Conservation (phyloP, 2,329 filamentous ascomycete species). For the Graphiopsis chlorocephala region DNA sequence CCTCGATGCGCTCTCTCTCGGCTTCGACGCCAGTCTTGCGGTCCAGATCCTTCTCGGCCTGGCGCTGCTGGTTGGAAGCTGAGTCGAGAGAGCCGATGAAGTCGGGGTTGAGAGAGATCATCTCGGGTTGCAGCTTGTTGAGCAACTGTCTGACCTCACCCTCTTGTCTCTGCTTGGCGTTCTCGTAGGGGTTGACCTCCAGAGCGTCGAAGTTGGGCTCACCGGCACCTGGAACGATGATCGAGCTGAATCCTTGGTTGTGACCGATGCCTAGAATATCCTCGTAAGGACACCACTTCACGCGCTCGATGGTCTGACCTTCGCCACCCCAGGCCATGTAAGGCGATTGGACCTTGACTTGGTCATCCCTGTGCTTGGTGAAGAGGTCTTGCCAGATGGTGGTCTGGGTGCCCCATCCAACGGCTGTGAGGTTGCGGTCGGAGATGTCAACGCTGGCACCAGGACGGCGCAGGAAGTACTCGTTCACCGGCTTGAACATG, state of each 20-base stretch:
- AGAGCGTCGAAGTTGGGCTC: slow-evolving; percentile 95
- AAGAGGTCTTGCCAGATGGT: slow-evolving; percentile 92
- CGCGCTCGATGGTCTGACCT: slow-evolving; percentile 73
- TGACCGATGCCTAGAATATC: slow-evolving; percentile 87
- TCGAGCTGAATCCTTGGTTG: slow-evolving; percentile 79
- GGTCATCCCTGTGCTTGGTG: slow-evolving; percentile 59
- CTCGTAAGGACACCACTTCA: slow-evolving; percentile 92
- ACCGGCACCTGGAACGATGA: slow-evolving; percentile 90
- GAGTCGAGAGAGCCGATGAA: slow-evolving; percentile 87
- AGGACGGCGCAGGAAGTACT: slow-evolving; percentile 79
- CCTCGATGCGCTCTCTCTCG: slow-evolving; percentile 56
- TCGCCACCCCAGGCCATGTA: slow-evolving; percentile 94
- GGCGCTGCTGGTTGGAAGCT: slow-evolving; percentile 71
- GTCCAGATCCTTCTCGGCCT: slow-evolving; percentile 77
- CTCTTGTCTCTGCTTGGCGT: slow-evolving; percentile 86
- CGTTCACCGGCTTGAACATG: slow-evolving; percentile 89
- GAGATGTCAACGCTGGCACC: slow-evolving; percentile 83
- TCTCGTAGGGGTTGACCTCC: slow-evolving; percentile 95
- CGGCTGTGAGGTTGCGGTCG: slow-evolving; percentile 80
- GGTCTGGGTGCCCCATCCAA: slow-evolving; percentile 86
- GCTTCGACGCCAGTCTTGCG: slow-evolving; percentile 48
- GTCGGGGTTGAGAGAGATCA: slow-evolving; percentile 92
- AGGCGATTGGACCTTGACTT: slow-evolving; percentile 76
- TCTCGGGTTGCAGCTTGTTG: slow-evolving; percentile 93
- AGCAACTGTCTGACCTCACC: slow-evolving; percentile 83